phyloP scores from a whole-genome alignment of 2,329 filamentous ascomycete species.

The Zasmidium cellare region DNA sequence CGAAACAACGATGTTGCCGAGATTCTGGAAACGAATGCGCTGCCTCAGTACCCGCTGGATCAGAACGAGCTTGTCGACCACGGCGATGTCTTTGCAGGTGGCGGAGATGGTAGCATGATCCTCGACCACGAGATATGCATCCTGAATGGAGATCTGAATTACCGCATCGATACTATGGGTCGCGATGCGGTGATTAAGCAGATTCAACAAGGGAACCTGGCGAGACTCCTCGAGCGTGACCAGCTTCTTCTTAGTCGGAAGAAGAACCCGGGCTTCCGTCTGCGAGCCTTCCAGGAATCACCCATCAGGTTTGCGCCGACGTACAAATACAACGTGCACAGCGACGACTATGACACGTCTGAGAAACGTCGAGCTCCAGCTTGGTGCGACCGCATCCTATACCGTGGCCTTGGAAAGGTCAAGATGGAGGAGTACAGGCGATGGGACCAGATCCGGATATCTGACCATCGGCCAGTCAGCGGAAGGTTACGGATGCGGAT shows the following conservation, averaged over 20 bases:
- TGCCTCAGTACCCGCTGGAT: constrained; percentile 64
- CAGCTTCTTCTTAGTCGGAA: constrained; percentile 86
- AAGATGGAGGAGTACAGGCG: constrained; percentile 84
- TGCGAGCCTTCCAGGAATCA: constrained; percentile 86
- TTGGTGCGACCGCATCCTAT: constrained; percentile 95
- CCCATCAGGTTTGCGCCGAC: constrained; percentile 92
- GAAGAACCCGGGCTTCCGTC: constrained; percentile 83
- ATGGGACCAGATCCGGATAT: constrained; percentile 79
- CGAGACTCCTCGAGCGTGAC: constrained; percentile 87
- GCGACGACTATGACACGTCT: constrained; percentile 81
- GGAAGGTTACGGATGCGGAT: constrained; percentile 79
- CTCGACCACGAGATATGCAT: constrained; percentile 98
- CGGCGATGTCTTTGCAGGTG: constrained; percentile 78
- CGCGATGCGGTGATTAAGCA: constrained; percentile 88
- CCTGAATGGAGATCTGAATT: constrained; percentile 94
- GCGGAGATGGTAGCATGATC: constrained; percentile 94
- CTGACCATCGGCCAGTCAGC: constrained; percentile 90
- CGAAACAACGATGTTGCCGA: constrained; percentile 90
- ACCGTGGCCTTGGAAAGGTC: constrained; percentile 75
- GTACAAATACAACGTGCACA: constrained; percentile 98
- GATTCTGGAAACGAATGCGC: constrained; percentile 76
- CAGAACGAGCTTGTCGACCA: constrained; percentile 50
- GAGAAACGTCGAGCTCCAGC: constrained; percentile 93
- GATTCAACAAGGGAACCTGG: constrained; percentile 75
- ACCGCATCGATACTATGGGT: constrained; percentile 96